These are phyloP conservation scores for Kodamaea derodonti DNA, from an alignment of 1,139 yeast genomes.

Conservation along the genomic window DNA sequence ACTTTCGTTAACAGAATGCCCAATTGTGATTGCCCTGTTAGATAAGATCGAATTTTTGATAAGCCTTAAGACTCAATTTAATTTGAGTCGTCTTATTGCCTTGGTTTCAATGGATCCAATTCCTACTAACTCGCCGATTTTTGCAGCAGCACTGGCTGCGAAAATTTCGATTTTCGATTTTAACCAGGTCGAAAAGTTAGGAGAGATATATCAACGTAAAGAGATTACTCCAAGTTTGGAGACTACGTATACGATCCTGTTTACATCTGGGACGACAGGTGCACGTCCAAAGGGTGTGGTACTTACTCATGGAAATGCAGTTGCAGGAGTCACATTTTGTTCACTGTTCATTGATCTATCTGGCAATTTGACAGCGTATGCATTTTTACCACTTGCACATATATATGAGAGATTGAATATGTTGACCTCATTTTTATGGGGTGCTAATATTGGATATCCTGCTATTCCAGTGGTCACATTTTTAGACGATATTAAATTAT, in stretches of 20 bases:
- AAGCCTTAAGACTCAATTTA: slow-evolving; percentile 26
- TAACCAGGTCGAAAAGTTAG: slow-evolving; percentile 26
- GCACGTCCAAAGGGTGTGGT: slow-evolving; percentile 37
- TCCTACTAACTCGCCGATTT: slow-evolving; percentile 10
- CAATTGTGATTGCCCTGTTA: slow-evolving; percentile 49
- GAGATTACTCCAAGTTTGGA: slow-evolving; percentile 20
- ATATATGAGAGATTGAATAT: slow-evolving; percentile 51
- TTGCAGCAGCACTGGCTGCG: slow-evolving; percentile 19
- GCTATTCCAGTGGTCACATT: slow-evolving; percentile 33
- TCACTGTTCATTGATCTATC: slow-evolving; percentile 12
- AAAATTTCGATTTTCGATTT: slow-evolving; percentile 28
- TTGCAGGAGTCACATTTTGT: slow-evolving; percentile 22
- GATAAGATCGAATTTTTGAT: slow-evolving; percentile 44
- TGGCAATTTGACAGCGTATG: slow-evolving; percentile 10
- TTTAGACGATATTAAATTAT: slow-evolving; percentile 33
- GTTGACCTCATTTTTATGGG: slow-evolving; percentile 25
- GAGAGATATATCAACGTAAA: slow-evolving; percentile 17
- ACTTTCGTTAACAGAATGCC: slow-evolving; percentile 52
- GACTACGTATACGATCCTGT: slow-evolving; percentile 23
- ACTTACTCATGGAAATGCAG: slow-evolving; percentile 27
- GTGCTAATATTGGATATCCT: slow-evolving; percentile 39
- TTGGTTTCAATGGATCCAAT: slow-evolving; percentile 53
- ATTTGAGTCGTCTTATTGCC: slow-evolving; percentile 17
- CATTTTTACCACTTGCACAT: slow-evolving; percentile 66
- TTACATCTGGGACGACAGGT: slow-evolving; percentile 40